Base-by-base conservation (phyloP, 208 protist genomes). In the Trichomonas gallinae region DNA sequence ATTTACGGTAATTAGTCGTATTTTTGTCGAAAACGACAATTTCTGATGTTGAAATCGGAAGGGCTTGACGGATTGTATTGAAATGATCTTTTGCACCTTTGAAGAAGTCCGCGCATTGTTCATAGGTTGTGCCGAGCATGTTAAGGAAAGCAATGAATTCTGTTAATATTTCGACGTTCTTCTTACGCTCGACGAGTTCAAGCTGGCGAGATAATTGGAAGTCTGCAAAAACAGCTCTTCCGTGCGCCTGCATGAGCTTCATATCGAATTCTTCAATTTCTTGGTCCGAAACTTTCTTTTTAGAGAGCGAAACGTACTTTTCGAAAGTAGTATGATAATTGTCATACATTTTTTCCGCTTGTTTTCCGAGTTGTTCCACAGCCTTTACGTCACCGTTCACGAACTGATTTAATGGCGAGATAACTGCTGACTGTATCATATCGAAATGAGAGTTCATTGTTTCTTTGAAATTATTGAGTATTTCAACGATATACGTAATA, bases 91-190 rank as follows among this genome's bases (percentile, higher is more conserved):
- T 48, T 6, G 87, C 13, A 49, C 17, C 15, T 40, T 93, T 44
- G 31, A 51, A 93, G 26, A 48, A 42, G 31, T 48, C 42, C n/a
- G 21, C n/a, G 44, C 87, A 93, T 51, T 93, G 44, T n/a, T 38
- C 10, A 36, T 51, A 93, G 17, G 87, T 44, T 34, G 44, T 44
- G 6, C 87, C 40, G 6, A 38, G 26, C 13, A 93, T 42, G 44
- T 93, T 93, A 58, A 93, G 42, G 44, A 93, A 93, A 48, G 87
- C 87, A n/a, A 93, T 34, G 38, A 93, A 93, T 44, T 93, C 11
- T 93, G 87, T 51, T 21, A 44, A 48, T 17, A 93, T n/a, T 93
- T 93, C 87, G 44, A 51, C 17, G 44, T 48, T 42, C 45, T 93
- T 93, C n/a, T 93, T 93, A 34, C 87, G 23, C 17, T 93, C 87